Base-by-base conservation (phyloP, 164 flowering plant genomes). In the Tetracentron sinense region DNA sequence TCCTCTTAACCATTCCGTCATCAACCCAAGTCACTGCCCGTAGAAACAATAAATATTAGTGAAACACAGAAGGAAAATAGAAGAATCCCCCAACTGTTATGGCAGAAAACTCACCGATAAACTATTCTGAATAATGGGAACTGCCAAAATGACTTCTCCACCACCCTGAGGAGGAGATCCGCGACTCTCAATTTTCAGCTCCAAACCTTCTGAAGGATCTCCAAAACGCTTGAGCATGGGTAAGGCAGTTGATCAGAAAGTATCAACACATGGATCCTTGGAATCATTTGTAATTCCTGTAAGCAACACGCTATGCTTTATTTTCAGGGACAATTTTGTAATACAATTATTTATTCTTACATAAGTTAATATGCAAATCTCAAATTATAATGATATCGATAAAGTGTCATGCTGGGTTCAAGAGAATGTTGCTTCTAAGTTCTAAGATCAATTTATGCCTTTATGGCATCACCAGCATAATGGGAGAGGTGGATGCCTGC, bases 1-100 rank as follows among this genome's bases (percentile, higher is more conserved):
- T 95, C 68, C 94, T 83, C 79, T 87, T 90, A 54, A 95, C 97
- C 89, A 89, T 68, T 68, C 97, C 99, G 67, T 76, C 88, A 75
- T 90, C 97, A 62, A 76, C 75, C 92, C 96, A 88, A n/a, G 68
- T 77, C n/a, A 85, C 77, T 35, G 96, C 94, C 97, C 85, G 77
- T 35, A 61, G 7, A 67, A 54, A 60, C 42, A 79, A 46, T 56
- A 17, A 55, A 28, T 12, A 20, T 19, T 29, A 56, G 35, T 31
- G 46, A 64, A 28, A 23, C 21, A 22, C 11, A n/a, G 15, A 33
- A 57, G 35, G 19, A 38, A 2, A 58, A 61, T 15, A 53, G 14
- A 49, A 28, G 30, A 55, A 49, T 22, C 23, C 21, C 14, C 44
- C 44, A 8, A 1, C 54, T 1, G 54, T 50, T 17, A 4, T 19